Evolutionary conservation across 169 alveolate species (phyloP), one percentile per base, ranked within the genome.

Genomic region (Plasmodium chabaudi): DNA sequence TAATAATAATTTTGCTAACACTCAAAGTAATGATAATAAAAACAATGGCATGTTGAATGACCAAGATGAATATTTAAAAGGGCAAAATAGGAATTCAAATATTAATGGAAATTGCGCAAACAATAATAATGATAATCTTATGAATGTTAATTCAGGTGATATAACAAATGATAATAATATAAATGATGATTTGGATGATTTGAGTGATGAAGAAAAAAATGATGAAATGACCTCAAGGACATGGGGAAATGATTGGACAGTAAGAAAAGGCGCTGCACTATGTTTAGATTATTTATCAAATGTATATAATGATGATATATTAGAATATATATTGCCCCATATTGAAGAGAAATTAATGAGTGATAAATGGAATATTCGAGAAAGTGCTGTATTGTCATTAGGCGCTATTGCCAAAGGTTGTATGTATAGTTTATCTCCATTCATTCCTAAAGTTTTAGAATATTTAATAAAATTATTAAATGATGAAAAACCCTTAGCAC

Each of bases 321-420:
- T 92, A 68, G 94, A 92, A 46, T 93, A 87, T 15, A 75, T 95
- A 27, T 73, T 93, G 69, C 95, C 96, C n/a, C 72, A 93, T 88
- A 94, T 96, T 12, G 96, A 94, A 65, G 92, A 93, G 73, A 93
- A 92, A 64, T 93, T 95, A 61, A 95, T 94, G 91, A 95, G 91
- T 69, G 92, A 79, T 65, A 93, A 94, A 74, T 97, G 98, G 98
- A 97, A 96, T 59, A 93, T 82, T 15, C 92, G 92, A 71, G 98
- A 97, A 72, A 89, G 96, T 39, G 98, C 97, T 27, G 97, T 97
- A n/a, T 84, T 97, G 57, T 92, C 95, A 2, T 92, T 97, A 46
- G 98, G 98, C n/a, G 98, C 98, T 46, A 95, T 97, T 51, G 97
- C 98, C 21, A 94, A 94, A 57, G 98, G 98, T 13, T 95, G 98